phyloP scores from a whole-genome alignment of 164 flowering plant genomes.

The Umbilicus rupestris region DNA sequence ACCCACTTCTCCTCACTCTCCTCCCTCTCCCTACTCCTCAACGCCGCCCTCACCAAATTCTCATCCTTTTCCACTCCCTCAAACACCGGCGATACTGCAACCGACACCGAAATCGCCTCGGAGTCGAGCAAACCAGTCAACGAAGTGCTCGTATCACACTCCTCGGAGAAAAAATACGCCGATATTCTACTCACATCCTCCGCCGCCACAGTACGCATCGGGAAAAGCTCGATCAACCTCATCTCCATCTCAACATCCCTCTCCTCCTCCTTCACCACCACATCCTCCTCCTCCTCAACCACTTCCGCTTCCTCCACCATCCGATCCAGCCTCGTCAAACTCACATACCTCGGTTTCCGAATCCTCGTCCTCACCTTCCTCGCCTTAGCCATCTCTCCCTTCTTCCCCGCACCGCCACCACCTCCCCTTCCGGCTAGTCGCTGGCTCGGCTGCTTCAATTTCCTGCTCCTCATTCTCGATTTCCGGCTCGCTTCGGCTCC shows the following conservation, averaged over 20 bases:
- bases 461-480: neutral
- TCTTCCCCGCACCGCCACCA: neutral
- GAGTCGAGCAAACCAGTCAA: neutral
- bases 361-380: constrained; percentile 5
- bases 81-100: constrained; percentile 11
- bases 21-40: constrained; percentile 38
- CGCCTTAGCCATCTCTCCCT: neutral
- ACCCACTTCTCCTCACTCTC: constrained; percentile 56
- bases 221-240: constrained; percentile 2
- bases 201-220: neutral
- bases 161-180: neutral
- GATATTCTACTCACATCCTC: neutral
- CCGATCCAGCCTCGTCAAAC: constrained; percentile 3
- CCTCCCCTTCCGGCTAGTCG: neutral
- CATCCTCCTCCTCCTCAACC: neutral
- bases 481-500: neutral
- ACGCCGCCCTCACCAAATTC: constrained; percentile 41
- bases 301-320: neutral
- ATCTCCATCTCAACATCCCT: neutral
- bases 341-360: constrained; percentile 3
- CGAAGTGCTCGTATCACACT: constrained; percentile 7
- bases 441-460: neutral
- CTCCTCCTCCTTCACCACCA: neutral
- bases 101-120: constrained; percentile 11
- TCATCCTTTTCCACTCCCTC: constrained; percentile 19